Conservation (phyloP, 805 yeast genomes). For the Schwanniomyces vanrijiae region DNA sequence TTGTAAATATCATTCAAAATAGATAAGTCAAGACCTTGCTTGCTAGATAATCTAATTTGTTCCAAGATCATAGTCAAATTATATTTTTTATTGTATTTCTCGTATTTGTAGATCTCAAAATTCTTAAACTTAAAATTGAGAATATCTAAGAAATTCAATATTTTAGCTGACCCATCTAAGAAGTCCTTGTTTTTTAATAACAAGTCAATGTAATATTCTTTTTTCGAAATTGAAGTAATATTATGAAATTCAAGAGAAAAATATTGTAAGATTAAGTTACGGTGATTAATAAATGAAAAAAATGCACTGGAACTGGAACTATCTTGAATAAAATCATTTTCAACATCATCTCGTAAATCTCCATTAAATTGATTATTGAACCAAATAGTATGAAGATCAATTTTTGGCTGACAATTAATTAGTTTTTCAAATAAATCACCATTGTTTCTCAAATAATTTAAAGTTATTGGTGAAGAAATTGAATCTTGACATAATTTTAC, state of each 20-base stretch:
- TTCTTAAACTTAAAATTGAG: conserved; percentile 55
- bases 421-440: conserved; percentile 51
- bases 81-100: conserved; percentile 23
- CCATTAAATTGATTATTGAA: conserved; percentile 42
- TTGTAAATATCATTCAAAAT: conserved; percentile 25
- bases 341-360: conserved; percentile 26
- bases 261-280: conserved; percentile 63
- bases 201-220: conserved; percentile 50
- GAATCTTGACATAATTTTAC: conserved; percentile 60
- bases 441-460: conserved; percentile 52
- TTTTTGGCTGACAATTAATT: conserved; percentile 52
- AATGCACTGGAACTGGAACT: conserved; percentile 50
- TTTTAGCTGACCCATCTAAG: conserved; percentile 61
- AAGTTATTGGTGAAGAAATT: conserved; percentile 49
- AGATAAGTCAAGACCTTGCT: conserved; percentile 42
- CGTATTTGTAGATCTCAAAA: conserved; percentile 42
- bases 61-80: conserved; percentile 35
- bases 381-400: conserved; percentile 60
- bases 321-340: conserved; percentile 35
- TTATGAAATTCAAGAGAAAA: conserved; percentile 73
- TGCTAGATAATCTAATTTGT: conserved; percentile 26
- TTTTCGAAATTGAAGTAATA: conserved; percentile 47
- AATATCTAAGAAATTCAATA: conserved; percentile 69
- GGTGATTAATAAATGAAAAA: conserved; percentile 57
- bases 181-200: conserved; percentile 53